Percentiles rank a stretch among this genome's conserved stretches.
Conservation (phyloP, 805 yeast species). For the Sugiyamaella marilandica region DNA sequence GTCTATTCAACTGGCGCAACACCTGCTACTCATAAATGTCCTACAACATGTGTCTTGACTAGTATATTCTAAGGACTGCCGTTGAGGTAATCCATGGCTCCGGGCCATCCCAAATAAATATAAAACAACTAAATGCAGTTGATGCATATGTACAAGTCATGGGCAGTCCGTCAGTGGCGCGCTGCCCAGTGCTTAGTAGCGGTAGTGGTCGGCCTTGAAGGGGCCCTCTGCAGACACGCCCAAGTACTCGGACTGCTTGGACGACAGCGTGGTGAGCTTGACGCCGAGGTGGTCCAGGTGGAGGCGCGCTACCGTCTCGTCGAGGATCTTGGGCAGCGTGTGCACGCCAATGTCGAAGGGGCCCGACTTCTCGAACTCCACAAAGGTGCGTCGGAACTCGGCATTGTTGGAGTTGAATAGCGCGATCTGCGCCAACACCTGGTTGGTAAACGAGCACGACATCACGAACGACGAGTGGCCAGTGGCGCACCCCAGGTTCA, state of each 20-base stretch:
- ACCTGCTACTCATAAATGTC: no score
- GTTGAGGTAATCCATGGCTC: slow-evolving; percentile 13
- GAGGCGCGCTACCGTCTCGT: slow-evolving; percentile 96
- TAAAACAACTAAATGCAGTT: slow-evolving; percentile 25
- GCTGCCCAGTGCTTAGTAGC: slow-evolving; percentile 58
- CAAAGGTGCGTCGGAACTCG: slow-evolving; percentile 70
- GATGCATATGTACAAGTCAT: slow-evolving; percentile 25
- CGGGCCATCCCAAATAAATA: slow-evolving; percentile 8
- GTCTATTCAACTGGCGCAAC: no score
- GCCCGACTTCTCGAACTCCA: slow-evolving; percentile 91
- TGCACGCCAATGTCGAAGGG: slow-evolving; percentile 90
- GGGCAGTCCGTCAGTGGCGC: not conserved
- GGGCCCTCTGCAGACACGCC: slow-evolving; percentile 93
- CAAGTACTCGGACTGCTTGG: slow-evolving; percentile 88
- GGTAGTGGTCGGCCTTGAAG: slow-evolving; percentile 95
- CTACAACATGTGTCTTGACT: not conserved
- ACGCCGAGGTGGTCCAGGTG: slow-evolving; percentile 95
- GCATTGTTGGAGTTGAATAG: slow-evolving; percentile 83
- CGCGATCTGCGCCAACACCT: slow-evolving; percentile 98
- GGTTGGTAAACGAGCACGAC: slow-evolving; percentile 99
- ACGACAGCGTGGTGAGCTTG: slow-evolving; percentile 68
- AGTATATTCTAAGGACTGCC: slow-evolving; percentile 5
- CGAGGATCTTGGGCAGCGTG: slow-evolving; percentile 94
- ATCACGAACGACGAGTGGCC: slow-evolving; percentile 98
- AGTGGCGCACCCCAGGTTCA: slow-evolving; percentile 99